These are phyloP conservation scores for Geotrichum australiense DNA, from an alignment of 1,139 yeast genomes.

Conservation along the genomic window DNA sequence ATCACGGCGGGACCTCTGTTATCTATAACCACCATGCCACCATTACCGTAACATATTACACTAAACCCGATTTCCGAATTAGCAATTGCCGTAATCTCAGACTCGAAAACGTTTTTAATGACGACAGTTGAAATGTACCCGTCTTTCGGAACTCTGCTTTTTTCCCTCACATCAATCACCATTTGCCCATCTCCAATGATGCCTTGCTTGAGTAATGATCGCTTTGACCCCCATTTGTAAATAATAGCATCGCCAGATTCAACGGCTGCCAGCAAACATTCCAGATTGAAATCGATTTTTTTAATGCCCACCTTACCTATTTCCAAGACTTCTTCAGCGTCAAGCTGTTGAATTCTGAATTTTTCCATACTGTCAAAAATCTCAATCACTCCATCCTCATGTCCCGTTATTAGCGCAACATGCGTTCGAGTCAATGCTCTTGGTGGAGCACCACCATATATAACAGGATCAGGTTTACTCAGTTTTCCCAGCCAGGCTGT, in stretches of 20 bases:
- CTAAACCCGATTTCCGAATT: slow-evolving; percentile 80
- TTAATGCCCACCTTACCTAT: slow-evolving; percentile 43
- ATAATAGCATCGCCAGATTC: slow-evolving; percentile 68
- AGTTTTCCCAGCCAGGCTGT: slow-evolving; percentile 52
- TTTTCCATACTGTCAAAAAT: slow-evolving; percentile 80
- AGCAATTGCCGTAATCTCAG: slow-evolving; percentile 52
- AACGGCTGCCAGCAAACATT: slow-evolving; percentile 47
- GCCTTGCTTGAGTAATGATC: slow-evolving; percentile 18
- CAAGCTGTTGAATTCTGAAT: slow-evolving; percentile 39
- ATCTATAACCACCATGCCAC: slow-evolving; percentile 70
- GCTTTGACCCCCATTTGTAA: slow-evolving; percentile 51
- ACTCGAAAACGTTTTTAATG: slow-evolving; percentile 38
- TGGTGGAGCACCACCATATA: slow-evolving; percentile 75
- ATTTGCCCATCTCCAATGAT: slow-evolving; percentile 3
- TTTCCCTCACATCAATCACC: not conserved
- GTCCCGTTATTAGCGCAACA: slow-evolving; percentile 71
- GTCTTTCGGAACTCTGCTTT: slow-evolving; percentile 39
- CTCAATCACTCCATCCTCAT: slow-evolving; percentile 69
- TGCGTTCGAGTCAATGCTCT: slow-evolving; percentile 45
- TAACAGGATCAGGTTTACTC: slow-evolving; percentile 24
- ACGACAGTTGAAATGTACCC: slow-evolving; percentile 68
- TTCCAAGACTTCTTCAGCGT: slow-evolving; percentile 44
- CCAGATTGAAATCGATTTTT: slow-evolving; percentile 19
- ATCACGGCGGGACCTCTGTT: slow-evolving; percentile 81
- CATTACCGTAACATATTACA: slow-evolving; percentile 72